Percentiles rank a stretch among this genome's conserved stretches.
phyloP scores from a whole-genome alignment of 2,329 filamentous ascomycete genomes.

The Aurifilum marmelostoma region DNA sequence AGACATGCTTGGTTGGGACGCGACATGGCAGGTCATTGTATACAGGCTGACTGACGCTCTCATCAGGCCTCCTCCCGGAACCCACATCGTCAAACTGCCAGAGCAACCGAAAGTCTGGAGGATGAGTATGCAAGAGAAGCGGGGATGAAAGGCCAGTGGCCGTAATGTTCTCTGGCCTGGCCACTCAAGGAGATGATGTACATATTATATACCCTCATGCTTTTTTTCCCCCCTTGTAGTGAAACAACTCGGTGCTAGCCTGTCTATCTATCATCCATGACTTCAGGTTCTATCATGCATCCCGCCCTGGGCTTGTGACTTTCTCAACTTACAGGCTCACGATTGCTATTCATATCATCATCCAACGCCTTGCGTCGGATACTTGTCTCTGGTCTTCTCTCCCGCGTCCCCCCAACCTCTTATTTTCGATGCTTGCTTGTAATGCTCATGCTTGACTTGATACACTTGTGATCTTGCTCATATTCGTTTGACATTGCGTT shows the following conservation, averaged over 20 bases:
- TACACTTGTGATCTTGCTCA: constrained; percentile 13
- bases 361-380: constrained; percentile 26
- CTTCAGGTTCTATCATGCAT: constrained; percentile 11
- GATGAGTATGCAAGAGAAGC: background rate
- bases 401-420: background rate
- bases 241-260: constrained; percentile 2
- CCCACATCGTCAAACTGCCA: background rate
- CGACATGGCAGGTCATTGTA: background rate
- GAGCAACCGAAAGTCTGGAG: background rate
- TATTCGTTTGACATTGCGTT: background rate
- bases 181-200: background rate
- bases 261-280: constrained; percentile 19
- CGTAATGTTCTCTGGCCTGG: background rate
- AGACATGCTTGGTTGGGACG: constrained; percentile 5
- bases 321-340: constrained; percentile 15
- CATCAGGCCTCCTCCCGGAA: constrained; percentile 7
- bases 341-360: constrained; percentile 1
- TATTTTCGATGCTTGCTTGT: constrained; percentile 5
- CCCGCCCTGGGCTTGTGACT: background rate
- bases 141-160: background rate
- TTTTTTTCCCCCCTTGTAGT: too few relatives aligned
- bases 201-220: background rate
- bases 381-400: constrained; percentile 10
- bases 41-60: constrained; percentile 13
- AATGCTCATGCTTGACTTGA: constrained; percentile 17